These are phyloP conservation scores for Ogataea pilisensis DNA, from an alignment of 805 yeast species.

Conservation along the genomic window DNA sequence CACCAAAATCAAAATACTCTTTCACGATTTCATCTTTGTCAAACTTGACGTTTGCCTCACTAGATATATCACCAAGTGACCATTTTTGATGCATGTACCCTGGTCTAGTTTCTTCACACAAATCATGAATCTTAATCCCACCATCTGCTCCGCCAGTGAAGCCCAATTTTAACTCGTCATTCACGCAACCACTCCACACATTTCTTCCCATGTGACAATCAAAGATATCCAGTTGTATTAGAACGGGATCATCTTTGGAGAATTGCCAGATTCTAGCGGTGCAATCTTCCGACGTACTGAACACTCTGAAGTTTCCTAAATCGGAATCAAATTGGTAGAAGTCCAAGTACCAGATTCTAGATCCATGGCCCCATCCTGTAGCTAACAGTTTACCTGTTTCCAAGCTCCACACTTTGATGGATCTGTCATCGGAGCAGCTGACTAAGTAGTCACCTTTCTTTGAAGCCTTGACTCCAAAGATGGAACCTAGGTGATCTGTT, in stretches of 20 bases:
- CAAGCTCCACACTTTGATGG: conserved; percentile 73
- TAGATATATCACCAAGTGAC: conserved; percentile 33
- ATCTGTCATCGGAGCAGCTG: conserved; percentile 92
- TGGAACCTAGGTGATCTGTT: conserved; percentile 85
- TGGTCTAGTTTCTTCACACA: conserved; percentile 31
- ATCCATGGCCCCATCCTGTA: conserved; percentile 94
- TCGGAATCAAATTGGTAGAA: conserved; percentile 41
- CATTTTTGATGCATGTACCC: conserved; percentile 28
- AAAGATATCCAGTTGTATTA: conserved; percentile 44
- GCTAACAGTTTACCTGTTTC: conserved; percentile 55
- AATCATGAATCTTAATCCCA: conserved; percentile 59
- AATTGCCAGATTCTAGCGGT: conserved; percentile 77
- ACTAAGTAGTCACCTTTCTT: conserved; percentile 50
- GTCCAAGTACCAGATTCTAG: conserved; percentile 83
- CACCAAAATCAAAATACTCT: conserved; percentile 47
- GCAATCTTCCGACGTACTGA: conserved; percentile 84
- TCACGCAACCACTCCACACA: conserved; percentile 74
- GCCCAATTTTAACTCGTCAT: conserved; percentile 41
- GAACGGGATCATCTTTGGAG: conserved; percentile 22
- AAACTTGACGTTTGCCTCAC: conserved; percentile 25
- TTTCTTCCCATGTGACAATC: conserved; percentile 83
- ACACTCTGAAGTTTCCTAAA: conserved; percentile 30
- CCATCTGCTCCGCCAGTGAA: conserved; percentile 97
- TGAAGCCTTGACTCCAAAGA: conserved; percentile 73
- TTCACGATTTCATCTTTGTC: conserved; percentile 54